Base-by-base conservation (phyloP, 78 protist species). In the Polysphondylium violaceum region DNA sequence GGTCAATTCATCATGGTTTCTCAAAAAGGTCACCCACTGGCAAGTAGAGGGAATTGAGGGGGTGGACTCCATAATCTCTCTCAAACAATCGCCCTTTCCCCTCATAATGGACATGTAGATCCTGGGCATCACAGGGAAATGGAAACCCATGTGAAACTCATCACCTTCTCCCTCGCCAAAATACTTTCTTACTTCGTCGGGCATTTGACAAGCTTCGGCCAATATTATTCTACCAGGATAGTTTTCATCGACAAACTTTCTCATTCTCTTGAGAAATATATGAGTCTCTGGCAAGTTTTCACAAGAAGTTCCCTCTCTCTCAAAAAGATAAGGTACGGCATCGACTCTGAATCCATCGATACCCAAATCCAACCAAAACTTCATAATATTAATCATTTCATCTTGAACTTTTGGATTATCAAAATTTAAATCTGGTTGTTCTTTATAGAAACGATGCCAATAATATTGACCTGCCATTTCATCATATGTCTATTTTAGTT, bases 211-310 rank as follows among this genome's bases (percentile, higher is more conserved):
- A 36, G 97, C 97, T 41, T 95, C 97, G 19, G 96, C 83, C 27
- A 95, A 85, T 41, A 95, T 38, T 23, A 94, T 56, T 25, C 78
- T 50, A 51, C 93, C 94, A 17, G 94, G 95, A 50, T 69, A 93
- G 43, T 81, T 79, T 8, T 44, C 27, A 47, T 95, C 95, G 21
- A 95, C 27, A 72, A 95, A 61, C 25, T 16, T 21, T 65, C 97
- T 58, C 91, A 95, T 73, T 38, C 25, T 29, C 73, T 95, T 90
- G 36, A 91, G 21, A 87, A 92, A 88, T 25, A 14, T 58, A 68
- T 95, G 97, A n/a, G 95, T 95, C 71, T 95, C 97, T 40, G 95
- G 97, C 29, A 95, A 58, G 33, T 95, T 95, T 89, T 95, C 97
- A 61, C 94, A 87, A 58, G 67, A 72, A 47, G 97, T 95, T 17